Conservation (phyloP, 2,329 filamentous ascomycete species). For the Coccinonectria pachysandricola region DNA sequence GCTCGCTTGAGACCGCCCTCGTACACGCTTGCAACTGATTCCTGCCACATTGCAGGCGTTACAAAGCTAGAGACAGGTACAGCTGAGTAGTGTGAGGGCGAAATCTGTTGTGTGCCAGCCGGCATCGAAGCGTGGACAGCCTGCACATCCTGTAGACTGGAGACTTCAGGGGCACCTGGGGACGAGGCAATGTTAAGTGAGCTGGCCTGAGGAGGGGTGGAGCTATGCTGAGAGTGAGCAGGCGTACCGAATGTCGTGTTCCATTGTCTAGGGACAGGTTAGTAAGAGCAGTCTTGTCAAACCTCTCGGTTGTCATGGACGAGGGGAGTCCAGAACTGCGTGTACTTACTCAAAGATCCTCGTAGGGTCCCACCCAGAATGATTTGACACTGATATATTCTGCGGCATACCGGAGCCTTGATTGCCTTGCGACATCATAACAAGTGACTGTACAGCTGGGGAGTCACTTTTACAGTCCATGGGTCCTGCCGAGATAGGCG, state of each 20-base stretch:
- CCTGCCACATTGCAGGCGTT: slow-evolving; percentile 64
- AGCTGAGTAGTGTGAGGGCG: slow-evolving; percentile 41
- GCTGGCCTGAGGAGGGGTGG: slow-evolving; percentile 33
- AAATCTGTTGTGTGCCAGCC: slow-evolving; percentile 34
- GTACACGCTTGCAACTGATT: slow-evolving; percentile 59
- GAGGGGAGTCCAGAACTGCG: no score
- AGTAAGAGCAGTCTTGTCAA: no score
- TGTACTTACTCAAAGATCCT: slow-evolving; percentile 80
- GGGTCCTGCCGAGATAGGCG: slow-evolving; percentile 64
- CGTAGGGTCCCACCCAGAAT: slow-evolving; percentile 70
- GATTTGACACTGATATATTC: slow-evolving; percentile 51
- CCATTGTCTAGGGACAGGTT: slow-evolving; percentile 96
- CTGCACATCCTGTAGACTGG: slow-evolving; percentile 43
- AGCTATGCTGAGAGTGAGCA: slow-evolving; percentile 19
- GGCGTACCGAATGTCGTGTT: slow-evolving; percentile 84
- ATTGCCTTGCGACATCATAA: slow-evolving; percentile 56
- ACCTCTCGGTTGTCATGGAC: no score
- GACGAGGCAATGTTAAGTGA: slow-evolving; percentile 43
- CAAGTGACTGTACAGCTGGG: slow-evolving; percentile 59
- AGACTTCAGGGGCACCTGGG: slow-evolving; percentile 43
- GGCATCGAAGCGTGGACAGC: slow-evolving; percentile 35
- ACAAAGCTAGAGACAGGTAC: slow-evolving; percentile 49
- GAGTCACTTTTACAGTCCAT: slow-evolving; percentile 70
- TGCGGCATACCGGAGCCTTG: slow-evolving; percentile 42
- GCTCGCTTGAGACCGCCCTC: slow-evolving; percentile 52